Percentiles rank a stretch among this genome's conserved stretches.
These are phyloP conservation scores for Limtongia smithiae DNA, from an alignment of 805 yeast species.

Conservation along the genomic window DNA sequence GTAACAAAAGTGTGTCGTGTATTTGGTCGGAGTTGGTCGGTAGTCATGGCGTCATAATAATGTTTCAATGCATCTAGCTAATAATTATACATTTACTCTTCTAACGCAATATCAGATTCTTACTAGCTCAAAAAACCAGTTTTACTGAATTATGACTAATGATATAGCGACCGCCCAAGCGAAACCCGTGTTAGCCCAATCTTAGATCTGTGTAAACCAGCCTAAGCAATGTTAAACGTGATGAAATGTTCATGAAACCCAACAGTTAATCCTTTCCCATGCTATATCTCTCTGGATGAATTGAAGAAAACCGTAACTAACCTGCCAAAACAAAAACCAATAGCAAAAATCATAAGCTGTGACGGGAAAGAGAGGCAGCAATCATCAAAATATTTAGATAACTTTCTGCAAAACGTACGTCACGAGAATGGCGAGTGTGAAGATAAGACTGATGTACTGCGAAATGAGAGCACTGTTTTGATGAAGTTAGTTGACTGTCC, in stretches of 20 bases:
- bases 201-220: no score
- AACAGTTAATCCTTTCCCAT: no score
- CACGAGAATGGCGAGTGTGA: conserved; percentile 71
- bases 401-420: conserved; percentile 53
- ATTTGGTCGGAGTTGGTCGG: no score
- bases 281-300: no score
- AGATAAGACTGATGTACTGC: conserved; percentile 65
- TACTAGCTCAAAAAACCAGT: neutral
- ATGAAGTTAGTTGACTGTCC: neutral
- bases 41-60: neutral
- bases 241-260: no score
- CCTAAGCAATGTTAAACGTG: no score
- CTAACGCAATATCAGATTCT: neutral
- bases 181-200: no score
- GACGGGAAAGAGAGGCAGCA: neutral
- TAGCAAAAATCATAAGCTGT: neutral
- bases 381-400: conserved; percentile 7
- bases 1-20: no score
- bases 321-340: neutral
- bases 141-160: no score
- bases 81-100: neutral
- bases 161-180: no score
- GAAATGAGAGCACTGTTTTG: conserved; percentile 45
- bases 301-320: no score
- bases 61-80: neutral